Conservation (phyloP, 129 eudicot species). For the Lactuca sativa region DNA sequence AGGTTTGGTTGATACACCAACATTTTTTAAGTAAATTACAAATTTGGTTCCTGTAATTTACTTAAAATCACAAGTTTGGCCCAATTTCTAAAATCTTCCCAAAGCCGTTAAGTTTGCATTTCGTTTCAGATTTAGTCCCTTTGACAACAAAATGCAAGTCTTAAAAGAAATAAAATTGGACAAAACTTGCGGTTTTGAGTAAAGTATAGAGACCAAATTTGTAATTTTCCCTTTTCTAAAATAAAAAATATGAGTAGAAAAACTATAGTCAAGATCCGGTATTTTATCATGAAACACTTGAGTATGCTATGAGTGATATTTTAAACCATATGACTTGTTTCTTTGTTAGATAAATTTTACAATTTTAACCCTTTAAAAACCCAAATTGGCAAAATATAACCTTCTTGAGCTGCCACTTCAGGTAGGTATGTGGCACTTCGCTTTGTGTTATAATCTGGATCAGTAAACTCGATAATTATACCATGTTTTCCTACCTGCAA, state of each 20-base stretch:
- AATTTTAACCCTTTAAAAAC: not conserved
- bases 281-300: not conserved
- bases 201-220: too few species aligned
- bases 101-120: too few species aligned
- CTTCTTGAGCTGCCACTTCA: conserved; percentile 95
- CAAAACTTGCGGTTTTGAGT: too few species aligned
- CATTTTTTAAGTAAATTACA: not conserved
- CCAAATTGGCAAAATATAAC: conserved; percentile 32
- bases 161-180: too few species aligned
- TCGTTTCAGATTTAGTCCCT: too few species aligned
- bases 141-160: too few species aligned
- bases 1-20: not conserved
- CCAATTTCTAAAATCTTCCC: too few species aligned
- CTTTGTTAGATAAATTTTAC: not conserved
- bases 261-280: not conserved
- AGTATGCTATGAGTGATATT: not conserved
- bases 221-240: not conserved
- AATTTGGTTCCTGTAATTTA: too few species aligned
- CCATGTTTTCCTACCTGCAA: conserved; percentile 88
- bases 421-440: conserved; percentile 94
- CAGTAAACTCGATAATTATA: conserved; percentile 85
- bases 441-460: conserved; percentile 68
- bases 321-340: too few species aligned
- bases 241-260: not conserved
- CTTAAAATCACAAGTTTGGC: too few species aligned